phyloP scores from a whole-genome alignment of 768 basidiomycete genomes.

The Suillus subluteus region DNA sequence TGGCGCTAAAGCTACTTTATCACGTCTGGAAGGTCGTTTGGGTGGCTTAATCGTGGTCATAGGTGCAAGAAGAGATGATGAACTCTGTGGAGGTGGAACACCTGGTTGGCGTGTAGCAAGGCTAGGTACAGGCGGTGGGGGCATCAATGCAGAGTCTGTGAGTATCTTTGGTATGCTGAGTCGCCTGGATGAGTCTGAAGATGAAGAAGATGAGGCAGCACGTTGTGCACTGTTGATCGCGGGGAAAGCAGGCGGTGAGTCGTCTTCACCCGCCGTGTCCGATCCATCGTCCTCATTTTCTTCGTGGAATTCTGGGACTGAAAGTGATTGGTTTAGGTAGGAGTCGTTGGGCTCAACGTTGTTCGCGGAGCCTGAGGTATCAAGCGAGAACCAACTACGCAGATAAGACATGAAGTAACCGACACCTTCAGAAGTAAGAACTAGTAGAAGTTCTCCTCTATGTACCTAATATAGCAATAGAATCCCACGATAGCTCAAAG shows the following conservation, averaged over 20 bases:
- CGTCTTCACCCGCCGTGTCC: slow-evolving; percentile 50
- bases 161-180: slow-evolving; percentile 35
- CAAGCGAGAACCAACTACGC: slow-evolving; percentile 56
- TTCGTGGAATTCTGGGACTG: slow-evolving; percentile 25
- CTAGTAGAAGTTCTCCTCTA: not conserved
- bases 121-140: slow-evolving; percentile 47
- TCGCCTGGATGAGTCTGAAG: slow-evolving; percentile 9
- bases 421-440: not conserved
- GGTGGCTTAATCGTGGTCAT: slow-evolving; percentile 66
- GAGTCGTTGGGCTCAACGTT: not conserved
- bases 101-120: slow-evolving; percentile 41
- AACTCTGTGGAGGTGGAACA: slow-evolving; percentile 28
- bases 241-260: slow-evolving; percentile 76
- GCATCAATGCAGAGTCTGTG: slow-evolving; percentile 57
- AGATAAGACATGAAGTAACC: slow-evolving; percentile 50
- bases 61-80: slow-evolving; percentile 56
- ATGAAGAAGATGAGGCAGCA: slow-evolving; percentile 29
- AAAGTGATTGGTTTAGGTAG: slow-evolving; percentile 4
- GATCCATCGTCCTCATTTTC: slow-evolving; percentile 41
- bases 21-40: slow-evolving; percentile 58
- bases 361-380: slow-evolving; percentile 19
- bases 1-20: slow-evolving; percentile 88
- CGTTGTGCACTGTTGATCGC: slow-evolving; percentile 74
- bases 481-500: not conserved
- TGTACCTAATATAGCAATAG: not conserved